Base-by-base conservation (phyloP, 331 rosid species). In the Cydonia oblonga region DNA sequence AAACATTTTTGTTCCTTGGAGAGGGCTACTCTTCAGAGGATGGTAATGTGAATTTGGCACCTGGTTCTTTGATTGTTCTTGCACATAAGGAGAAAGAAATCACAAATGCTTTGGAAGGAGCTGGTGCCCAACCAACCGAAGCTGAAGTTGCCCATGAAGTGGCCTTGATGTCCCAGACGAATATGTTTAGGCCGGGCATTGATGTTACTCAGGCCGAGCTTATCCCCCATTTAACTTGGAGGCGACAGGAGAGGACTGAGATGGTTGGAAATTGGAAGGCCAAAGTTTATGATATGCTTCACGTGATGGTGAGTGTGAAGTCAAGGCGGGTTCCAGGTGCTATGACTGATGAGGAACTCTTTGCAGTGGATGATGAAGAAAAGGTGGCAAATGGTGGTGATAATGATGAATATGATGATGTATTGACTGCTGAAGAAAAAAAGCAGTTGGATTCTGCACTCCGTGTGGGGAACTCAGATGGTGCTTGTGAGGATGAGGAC, bases 261-360 rank as follows among this genome's bases (percentile, higher is more conserved):
- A 77, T 84, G 88, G 96, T 95, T 66, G 99, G 99, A 67, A 86
- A 79, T 81, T 95, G 99, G 99, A 95, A 91, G 81, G 99, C 96
- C 42, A 90, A 83, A 82, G 96, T 95, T 66, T 91, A 85, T 69
- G 99, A 95, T 86, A 95, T 95, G 99, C 97, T 90, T 83, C 89
- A 91, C 54, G 97, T 95, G 66, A 88, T 90, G 97, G 99, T 95
- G 74, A 95, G 97, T 77, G 96, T 95, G 77, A 95, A 95, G 82
- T 91, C 99, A 46, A 91, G 99, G 81, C 81, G 96, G 80, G 97
- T 95, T 66, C 99, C 97, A 25, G 99, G 99, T 82, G 99, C 99
- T 40, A 89, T 95, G 99, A 89, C 97, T 30, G 99, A 95, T 71
- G 99, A 95, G 82, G 97, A 95, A 88, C 92, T 91, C 62, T 95